Conservation (phyloP, 192 early-diverging fungal species). For the Dimargaris cristalligena region DNA sequence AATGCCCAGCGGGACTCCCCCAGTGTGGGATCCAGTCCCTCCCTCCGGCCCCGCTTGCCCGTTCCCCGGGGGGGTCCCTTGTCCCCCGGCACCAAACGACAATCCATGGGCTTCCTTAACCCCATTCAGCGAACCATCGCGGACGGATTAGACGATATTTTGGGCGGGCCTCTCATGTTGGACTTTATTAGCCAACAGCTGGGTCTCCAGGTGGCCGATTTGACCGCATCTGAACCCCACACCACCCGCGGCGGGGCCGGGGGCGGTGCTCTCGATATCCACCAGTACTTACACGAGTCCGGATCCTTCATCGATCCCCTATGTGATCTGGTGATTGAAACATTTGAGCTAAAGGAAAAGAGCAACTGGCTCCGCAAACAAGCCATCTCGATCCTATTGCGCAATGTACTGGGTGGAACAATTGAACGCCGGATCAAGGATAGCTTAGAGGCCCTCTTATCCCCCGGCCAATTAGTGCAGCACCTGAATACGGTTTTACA, state of each 20-base stretch:
- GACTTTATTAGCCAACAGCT: constrained; percentile 52
- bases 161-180: constrained; percentile 47
- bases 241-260: constrained; percentile 6
- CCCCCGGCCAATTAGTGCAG: constrained; percentile 16
- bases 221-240: background rate
- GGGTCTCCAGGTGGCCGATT: constrained; percentile 36
- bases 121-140: constrained; percentile 60
- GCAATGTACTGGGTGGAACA: constrained; percentile 72
- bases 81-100: background rate
- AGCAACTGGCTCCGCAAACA: constrained; percentile 80
- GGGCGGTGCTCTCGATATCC: constrained; percentile 17
- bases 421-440: constrained; percentile 55
- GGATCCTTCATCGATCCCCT: constrained; percentile 52
- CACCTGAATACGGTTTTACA: constrained; percentile 16
- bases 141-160: constrained; percentile 51
- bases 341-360: constrained; percentile 80
- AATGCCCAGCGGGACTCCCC: no score
- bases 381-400: constrained; percentile 68
- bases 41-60: no score
- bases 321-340: constrained; percentile 70
- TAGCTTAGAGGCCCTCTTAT: constrained; percentile 13
- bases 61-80: no score
- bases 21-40: no score
- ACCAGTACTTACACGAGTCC: no score
- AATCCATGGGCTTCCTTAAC: constrained; percentile 34